These are phyloP conservation scores for Flaveria sonorensis DNA, from an alignment of 129 eudicot genomes.

Conservation along the genomic window DNA sequence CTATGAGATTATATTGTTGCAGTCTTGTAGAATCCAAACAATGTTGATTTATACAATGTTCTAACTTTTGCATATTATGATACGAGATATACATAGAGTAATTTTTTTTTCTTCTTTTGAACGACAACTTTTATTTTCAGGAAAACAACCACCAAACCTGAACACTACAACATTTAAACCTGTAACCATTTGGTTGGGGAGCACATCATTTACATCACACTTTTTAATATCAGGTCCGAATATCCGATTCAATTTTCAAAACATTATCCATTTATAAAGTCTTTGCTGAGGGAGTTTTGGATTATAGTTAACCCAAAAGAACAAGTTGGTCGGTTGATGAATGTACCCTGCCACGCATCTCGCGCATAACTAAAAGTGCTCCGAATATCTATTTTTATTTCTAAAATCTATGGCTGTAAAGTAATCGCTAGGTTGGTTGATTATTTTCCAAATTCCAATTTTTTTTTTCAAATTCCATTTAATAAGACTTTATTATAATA, in stretches of 20 bases:
- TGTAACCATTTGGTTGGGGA: too few relatives aligned
- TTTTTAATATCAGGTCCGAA: too few relatives aligned
- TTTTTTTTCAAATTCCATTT: not conserved
- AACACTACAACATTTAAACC: too few relatives aligned
- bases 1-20: too few relatives aligned
- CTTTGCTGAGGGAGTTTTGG: conserved; percentile 15
- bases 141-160: too few relatives aligned
- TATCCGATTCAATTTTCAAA: not conserved
- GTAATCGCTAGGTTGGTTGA: not conserved
- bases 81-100: not conserved
- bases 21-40: too few relatives aligned
- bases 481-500: not conserved
- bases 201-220: too few relatives aligned
- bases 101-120: too few relatives aligned
- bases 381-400: not conserved
- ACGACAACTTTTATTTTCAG: too few relatives aligned
- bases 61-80: not conserved
- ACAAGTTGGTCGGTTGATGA: conserved; percentile 31
- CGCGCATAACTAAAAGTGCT: conserved; percentile 6
- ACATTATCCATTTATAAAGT: not conserved
- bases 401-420: conserved; percentile 15
- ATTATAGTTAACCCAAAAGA: conserved; percentile 27
- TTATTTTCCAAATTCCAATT: not conserved
- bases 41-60: too few relatives aligned
- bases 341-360: conserved; percentile 33